A percentile compares a stretch with the other conserved stretches of the same genome.
These are phyloP conservation scores for Aureobasidium sp. DNA, from an alignment of 2,329 filamentous ascomycete species.

Conservation along the genomic window DNA sequence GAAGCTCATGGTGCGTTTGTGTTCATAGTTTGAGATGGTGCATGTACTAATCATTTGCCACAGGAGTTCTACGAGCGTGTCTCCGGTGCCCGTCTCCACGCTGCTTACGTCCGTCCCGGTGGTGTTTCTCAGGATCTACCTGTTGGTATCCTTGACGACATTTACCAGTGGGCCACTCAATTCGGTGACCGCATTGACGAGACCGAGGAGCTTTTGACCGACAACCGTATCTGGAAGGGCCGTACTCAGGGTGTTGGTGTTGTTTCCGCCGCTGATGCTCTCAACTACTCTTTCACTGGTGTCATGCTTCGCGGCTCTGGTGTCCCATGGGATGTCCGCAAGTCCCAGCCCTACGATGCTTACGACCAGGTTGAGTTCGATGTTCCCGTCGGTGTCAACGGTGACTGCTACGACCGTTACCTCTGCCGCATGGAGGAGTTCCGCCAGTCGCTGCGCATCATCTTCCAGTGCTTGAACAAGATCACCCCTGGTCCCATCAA, in stretches of 20 bases:
- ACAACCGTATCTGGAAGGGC: constrained; percentile 99
- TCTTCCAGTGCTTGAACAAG: constrained; percentile 98
- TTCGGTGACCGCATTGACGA: constrained; percentile 98
- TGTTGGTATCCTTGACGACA: constrained; percentile 89
- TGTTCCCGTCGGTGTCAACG: constrained; percentile 90
- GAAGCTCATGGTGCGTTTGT: constrained; percentile 83
- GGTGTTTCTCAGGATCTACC: constrained; percentile 96
- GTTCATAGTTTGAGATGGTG: neutral
- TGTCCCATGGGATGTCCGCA: constrained; percentile 92
- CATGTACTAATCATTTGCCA: constrained; percentile 8
- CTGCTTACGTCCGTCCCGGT: constrained; percentile 92
- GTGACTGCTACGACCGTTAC: constrained; percentile 98
- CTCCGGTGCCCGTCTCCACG: constrained; percentile 92
- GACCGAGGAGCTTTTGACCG: constrained; percentile 95
- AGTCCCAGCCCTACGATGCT: constrained; percentile 94
- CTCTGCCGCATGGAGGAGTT: constrained; percentile 99
- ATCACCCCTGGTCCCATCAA: constrained; percentile 93
- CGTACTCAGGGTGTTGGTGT: constrained; percentile 88
- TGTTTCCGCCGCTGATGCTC: constrained; percentile 82
- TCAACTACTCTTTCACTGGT: constrained; percentile 94
- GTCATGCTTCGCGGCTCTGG: constrained; percentile 97
- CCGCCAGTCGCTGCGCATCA: constrained; percentile 94
- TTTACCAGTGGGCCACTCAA: constrained; percentile 99
- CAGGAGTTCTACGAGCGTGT: constrained; percentile 99
- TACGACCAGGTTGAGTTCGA: constrained; percentile 98